phyloP scores from a whole-genome alignment of 1,284 basidiomycete species.

The Cryptococcus sp. region DNA sequence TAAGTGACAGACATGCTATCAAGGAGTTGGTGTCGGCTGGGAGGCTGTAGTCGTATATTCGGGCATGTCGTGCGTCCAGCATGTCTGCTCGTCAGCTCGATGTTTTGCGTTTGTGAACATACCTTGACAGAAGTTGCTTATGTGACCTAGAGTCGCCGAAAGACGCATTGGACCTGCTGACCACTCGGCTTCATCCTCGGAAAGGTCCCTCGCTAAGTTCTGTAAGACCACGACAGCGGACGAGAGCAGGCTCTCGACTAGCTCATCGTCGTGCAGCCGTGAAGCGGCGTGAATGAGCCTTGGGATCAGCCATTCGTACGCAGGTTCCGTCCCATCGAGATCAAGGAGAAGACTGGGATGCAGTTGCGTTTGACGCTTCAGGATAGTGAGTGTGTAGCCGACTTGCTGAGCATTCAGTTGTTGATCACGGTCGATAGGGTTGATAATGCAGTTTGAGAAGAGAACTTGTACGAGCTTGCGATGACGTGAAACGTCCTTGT shows the following conservation, averaged over 20 bases:
- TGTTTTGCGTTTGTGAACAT: constrained; percentile 3
- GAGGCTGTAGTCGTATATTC: constrained; percentile 17
- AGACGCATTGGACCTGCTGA: constrained; percentile 27
- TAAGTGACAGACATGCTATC: constrained; percentile 22
- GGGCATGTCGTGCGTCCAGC: constrained; percentile 3
- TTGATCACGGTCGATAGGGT: constrained; percentile 16
- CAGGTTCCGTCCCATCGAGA: constrained; percentile 16
- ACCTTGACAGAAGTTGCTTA: constrained; percentile 35
- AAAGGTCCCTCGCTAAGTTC: constrained; percentile 25
- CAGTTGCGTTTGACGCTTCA: constrained; percentile 25
- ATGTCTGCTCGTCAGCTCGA: constrained; percentile 7
- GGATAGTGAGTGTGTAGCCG: constrained; percentile 36
- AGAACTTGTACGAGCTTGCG: constrained; percentile 42
- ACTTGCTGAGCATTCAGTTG: constrained; percentile 24
- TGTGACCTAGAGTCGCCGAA: constrained; percentile 18
- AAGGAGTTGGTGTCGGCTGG: constrained; percentile 13
- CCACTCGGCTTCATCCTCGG: constrained; percentile 24
- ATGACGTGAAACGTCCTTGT: constrained; percentile 23
- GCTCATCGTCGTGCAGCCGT: not conserved
- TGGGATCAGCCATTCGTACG: constrained; percentile 48
- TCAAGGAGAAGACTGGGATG: constrained; percentile 28
- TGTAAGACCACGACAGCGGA: constrained; percentile 20
- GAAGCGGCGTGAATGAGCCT: constrained; percentile 37
- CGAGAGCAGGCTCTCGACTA: constrained; percentile 6
- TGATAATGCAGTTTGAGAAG: constrained; percentile 39